Percentiles rank a stretch among this genome's conserved stretches.
phyloP scores from a whole-genome alignment of 805 yeast species.

The Candida rishiriensis region DNA sequence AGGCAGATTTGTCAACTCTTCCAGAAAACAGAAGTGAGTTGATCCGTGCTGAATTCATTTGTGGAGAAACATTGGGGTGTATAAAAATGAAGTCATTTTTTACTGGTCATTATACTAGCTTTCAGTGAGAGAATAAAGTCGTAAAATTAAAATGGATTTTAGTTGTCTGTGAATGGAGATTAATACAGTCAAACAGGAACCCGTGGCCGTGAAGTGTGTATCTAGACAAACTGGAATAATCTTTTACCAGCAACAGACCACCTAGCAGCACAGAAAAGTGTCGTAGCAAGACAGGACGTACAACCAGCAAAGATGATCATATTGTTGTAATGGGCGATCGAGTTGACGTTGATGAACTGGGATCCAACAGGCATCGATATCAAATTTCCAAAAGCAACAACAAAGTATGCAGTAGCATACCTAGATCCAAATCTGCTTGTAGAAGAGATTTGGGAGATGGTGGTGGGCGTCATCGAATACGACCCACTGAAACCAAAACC shows the following conservation, averaged over 20 bases:
- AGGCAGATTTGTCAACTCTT: constrained; percentile 75
- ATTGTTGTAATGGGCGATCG: constrained; percentile 18
- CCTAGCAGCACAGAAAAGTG: constrained; percentile 13
- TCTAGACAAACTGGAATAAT: constrained; percentile 27
- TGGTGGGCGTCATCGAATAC: constrained; percentile 57
- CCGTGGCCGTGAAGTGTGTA: too few relatives aligned
- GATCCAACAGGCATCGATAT: constrained; percentile 47
- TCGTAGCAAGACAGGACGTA: constrained; percentile 15
- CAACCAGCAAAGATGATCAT: constrained; percentile 26
- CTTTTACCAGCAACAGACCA: constrained; percentile 14
- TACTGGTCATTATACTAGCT: too few relatives aligned
- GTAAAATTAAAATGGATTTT: too few relatives aligned
- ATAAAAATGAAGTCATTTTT: too few relatives aligned
- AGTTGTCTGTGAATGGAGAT: too few relatives aligned
- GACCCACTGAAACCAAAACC: constrained; percentile 59
- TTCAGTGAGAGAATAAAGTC: too few relatives aligned
- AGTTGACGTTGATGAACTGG: constrained; percentile 34
- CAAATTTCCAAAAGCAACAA: constrained; percentile 47
- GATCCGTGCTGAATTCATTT: too few relatives aligned
- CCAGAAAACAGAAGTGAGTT: constrained; percentile 30
- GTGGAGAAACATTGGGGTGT: too few relatives aligned
- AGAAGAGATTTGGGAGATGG: constrained; percentile 53
- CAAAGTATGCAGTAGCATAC: constrained; percentile 63
- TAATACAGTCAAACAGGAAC: too few relatives aligned
- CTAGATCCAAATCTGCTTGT: constrained; percentile 62